Evolutionary conservation across 768 basidiomycete genomes (phyloP).

Genomic region (Lyophyllum atratum): DNA sequence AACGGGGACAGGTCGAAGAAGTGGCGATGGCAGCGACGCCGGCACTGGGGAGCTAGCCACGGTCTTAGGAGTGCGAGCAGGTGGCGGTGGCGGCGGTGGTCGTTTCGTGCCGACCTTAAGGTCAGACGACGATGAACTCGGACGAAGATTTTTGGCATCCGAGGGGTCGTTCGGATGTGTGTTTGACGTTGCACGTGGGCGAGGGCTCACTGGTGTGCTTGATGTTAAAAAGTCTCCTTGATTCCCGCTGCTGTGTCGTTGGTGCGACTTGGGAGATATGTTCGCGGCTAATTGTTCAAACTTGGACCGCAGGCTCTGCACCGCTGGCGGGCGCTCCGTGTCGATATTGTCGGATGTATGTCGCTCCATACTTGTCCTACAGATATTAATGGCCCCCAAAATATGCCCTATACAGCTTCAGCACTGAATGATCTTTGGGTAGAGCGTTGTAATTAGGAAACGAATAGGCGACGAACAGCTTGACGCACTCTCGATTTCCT

Average conservation of each 20-base stretch:
- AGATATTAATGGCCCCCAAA: background rate
- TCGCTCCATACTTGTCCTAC: slow-evolving; percentile 4
- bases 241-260: slow-evolving; percentile 2
- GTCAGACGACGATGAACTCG: slow-evolving; percentile 58
- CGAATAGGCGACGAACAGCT: background rate
- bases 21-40: slow-evolving; percentile 46
- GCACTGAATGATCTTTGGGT: background rate
- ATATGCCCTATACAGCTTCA: no score
- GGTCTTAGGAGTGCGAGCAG: slow-evolving; percentile 30
- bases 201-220: slow-evolving; percentile 34
- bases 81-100: slow-evolving; percentile 63
- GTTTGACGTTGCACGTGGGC: slow-evolving; percentile 39
- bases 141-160: slow-evolving; percentile 37
- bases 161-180: slow-evolving; percentile 28
- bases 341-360: slow-evolving; percentile 48
- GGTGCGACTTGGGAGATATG: slow-evolving; percentile 8
- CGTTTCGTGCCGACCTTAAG: slow-evolving; percentile 45
- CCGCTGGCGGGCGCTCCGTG: slow-evolving; percentile 57
- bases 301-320: slow-evolving; percentile 67
- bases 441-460: background rate
- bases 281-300: slow-evolving; percentile 66
- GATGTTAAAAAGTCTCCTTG: slow-evolving; percentile 21
- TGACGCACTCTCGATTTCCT: no score
- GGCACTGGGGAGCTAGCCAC: slow-evolving; percentile 41
- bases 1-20: slow-evolving; percentile 51